phyloP scores from a whole-genome alignment of 306 rosid species.

The Rubus parviflorus region DNA sequence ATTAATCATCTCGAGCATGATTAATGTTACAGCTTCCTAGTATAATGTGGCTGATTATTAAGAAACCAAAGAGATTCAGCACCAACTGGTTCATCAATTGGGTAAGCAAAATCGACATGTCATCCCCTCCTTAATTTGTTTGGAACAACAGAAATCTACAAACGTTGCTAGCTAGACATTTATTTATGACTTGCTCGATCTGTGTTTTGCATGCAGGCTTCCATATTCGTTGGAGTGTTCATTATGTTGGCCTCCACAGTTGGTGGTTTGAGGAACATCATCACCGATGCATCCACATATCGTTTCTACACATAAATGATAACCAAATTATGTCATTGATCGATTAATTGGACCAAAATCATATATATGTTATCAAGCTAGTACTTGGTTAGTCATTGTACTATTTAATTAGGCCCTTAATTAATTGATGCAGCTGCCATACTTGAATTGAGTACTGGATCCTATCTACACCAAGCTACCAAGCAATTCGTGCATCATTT shows the following conservation, averaged over 20 bases:
- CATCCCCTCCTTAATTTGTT: not conserved
- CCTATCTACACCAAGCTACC: not conserved
- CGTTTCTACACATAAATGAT: slow-evolving; percentile 60
- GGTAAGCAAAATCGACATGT: slow-evolving; percentile 42
- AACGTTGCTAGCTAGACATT: not conserved
- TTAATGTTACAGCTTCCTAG: slow-evolving; percentile 70
- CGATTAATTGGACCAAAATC: not conserved
- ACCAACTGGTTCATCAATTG: slow-evolving; percentile 81
- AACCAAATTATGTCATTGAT: not conserved
- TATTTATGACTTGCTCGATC: not conserved
- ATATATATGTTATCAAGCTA: not conserved
- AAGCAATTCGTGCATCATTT: not conserved
- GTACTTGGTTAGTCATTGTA: not conserved
- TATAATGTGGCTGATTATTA: slow-evolving; percentile 83
- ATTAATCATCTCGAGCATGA: not conserved
- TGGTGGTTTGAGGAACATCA: slow-evolving; percentile 85
- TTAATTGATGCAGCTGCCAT: not conserved
- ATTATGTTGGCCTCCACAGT: slow-evolving; percentile 89
- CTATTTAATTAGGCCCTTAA: not conserved
- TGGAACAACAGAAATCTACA: not conserved
- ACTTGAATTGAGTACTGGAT: not conserved
- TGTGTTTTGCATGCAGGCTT: slow-evolving; percentile 41
- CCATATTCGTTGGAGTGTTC: slow-evolving; percentile 72
- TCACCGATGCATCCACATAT: slow-evolving; percentile 79
- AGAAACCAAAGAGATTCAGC: slow-evolving; percentile 85